Conservation (phyloP, 2,329 filamentous ascomycete species). For the Fusarium domesticum region DNA sequence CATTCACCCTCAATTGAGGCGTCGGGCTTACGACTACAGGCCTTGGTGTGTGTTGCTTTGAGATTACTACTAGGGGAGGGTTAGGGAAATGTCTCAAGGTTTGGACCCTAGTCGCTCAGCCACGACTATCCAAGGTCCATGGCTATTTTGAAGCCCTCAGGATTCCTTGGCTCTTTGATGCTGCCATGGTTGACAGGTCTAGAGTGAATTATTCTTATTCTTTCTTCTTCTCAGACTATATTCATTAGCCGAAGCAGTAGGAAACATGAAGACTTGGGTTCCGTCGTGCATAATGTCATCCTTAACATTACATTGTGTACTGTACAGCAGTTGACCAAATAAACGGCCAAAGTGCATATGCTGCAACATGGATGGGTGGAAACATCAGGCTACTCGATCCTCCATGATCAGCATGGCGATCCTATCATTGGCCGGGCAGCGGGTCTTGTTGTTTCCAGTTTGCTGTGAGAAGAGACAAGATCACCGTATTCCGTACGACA, state of each 20-base stretch:
- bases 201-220: too few relatives aligned
- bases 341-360: constrained; percentile 2
- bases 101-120: constrained; percentile 10
- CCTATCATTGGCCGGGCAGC: constrained; percentile 22
- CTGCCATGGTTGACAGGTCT: too few relatives aligned
- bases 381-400: constrained; percentile 4
- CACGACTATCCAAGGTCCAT: constrained; percentile 9
- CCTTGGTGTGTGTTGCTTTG: constrained; percentile 1
- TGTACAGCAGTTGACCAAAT: constrained; percentile 7
- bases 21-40: constrained; percentile 21
- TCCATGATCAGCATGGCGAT: constrained; percentile 19
- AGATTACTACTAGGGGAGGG: not conserved
- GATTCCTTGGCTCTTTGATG: too few relatives aligned
- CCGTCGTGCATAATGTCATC: not conserved
- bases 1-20: constrained; percentile 5
- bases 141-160: not conserved
- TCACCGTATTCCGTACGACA: too few relatives aligned
- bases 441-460: not conserved
- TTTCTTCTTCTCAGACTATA: too few relatives aligned
- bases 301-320: too few relatives aligned
- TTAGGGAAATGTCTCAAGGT: too few relatives aligned
- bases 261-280: too few relatives aligned
- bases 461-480: too few relatives aligned
- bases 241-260: too few relatives aligned
- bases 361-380: not conserved